Evolutionary conservation across 305 asterid species (phyloP).

Genomic region (Plantago coronopus): DNA sequence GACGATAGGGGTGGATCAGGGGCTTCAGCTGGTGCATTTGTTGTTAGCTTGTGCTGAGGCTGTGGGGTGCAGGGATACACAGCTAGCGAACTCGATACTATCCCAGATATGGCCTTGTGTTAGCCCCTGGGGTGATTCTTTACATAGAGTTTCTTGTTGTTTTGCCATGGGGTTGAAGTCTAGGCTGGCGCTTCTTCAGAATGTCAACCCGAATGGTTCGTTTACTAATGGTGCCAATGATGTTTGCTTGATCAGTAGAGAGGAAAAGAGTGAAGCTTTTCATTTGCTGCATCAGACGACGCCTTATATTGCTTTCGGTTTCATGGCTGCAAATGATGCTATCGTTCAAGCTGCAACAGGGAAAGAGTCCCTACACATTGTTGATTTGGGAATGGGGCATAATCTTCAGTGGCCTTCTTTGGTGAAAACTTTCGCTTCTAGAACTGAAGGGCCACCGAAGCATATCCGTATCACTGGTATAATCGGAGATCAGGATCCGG

Average conservation of each 20-base stretch:
- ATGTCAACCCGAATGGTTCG: constrained; percentile 32
- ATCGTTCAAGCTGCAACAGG: constrained; percentile 36
- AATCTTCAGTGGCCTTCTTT: constrained; percentile 55
- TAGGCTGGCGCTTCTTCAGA: constrained; percentile 35
- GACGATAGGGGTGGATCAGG: constrained; percentile 30
- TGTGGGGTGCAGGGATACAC: constrained; percentile 52
- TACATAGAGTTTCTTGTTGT: constrained; percentile 51
- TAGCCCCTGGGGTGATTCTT: constrained; percentile 46
- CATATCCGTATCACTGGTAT: constrained; percentile 40
- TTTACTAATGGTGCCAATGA: constrained; percentile 18
- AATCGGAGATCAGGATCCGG: constrained; percentile 32
- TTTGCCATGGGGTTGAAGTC: constrained; percentile 47
- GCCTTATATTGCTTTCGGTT: constrained; percentile 45
- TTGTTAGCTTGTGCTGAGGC: constrained; percentile 68
- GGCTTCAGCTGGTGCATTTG: constrained; percentile 55
- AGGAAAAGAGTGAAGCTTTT: constrained; percentile 41
- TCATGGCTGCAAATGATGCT: constrained; percentile 55
- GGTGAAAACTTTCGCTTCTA: constrained; percentile 27
- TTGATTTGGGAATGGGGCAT: constrained; percentile 51
- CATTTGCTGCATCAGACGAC: constrained; percentile 41
- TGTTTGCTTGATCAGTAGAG: constrained; percentile 22
- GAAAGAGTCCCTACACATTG: constrained; percentile 38
- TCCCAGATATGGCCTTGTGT: constrained; percentile 41
- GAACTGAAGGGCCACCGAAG: constrained; percentile 29
- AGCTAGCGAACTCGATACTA: constrained; percentile 40